Evolutionary conservation across 495 filamentous ascomycete genomes (phyloP).

Genomic region (Aspergillus steynii): DNA sequence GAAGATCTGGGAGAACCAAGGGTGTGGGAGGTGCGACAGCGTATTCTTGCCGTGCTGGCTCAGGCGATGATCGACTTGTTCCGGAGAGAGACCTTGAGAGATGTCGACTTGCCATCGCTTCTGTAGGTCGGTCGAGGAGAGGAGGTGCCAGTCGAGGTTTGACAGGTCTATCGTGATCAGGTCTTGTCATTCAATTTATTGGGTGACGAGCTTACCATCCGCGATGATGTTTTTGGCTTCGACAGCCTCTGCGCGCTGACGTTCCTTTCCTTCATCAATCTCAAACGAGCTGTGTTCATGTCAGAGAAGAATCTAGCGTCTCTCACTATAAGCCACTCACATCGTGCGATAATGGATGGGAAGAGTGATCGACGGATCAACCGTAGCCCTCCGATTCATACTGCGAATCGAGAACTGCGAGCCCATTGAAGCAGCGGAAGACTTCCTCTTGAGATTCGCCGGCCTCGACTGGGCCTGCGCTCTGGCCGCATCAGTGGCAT

Average conservation of each 20-base stretch:
- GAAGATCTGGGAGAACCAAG: constrained; percentile 50
- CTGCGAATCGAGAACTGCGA: constrained; percentile 10
- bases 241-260: constrained; percentile 2
- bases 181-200: background rate
- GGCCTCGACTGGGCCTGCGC: background rate
- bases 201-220: background rate
- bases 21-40: constrained; percentile 56
- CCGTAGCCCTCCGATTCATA: constrained; percentile 4
- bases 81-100: constrained; percentile 49
- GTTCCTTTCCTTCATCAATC: constrained; percentile 11
- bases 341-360: constrained; percentile 15
- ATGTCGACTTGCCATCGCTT: constrained; percentile 52
- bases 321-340: background rate
- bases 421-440: background rate
- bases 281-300: constrained; percentile 4
- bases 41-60: constrained; percentile 57
- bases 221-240: constrained; percentile 6
- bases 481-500: background rate
- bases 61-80: constrained; percentile 43
- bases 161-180: constrained; percentile 1
- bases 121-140: constrained; percentile 54
- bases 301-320: background rate
- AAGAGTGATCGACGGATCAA: constrained; percentile 11
- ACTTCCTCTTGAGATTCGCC: background rate
- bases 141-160: constrained; percentile 55